Evolutionary conservation across 352 stramenopile genomes (phyloP).

Genomic region (Blastocystis sp.): DNA sequence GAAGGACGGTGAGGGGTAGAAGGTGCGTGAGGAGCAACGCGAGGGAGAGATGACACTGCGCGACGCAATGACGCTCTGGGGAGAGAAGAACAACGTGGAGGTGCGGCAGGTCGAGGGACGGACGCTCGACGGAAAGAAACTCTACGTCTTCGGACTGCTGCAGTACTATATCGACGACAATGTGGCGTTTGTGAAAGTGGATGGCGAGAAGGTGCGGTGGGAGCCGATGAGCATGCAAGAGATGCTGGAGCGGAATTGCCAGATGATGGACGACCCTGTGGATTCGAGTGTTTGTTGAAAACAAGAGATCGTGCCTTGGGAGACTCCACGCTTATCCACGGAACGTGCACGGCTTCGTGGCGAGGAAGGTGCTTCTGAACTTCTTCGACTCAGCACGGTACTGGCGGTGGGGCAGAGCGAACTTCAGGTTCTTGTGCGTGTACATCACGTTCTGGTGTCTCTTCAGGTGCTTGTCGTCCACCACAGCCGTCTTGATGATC

Average conservation of each 20-base stretch:
- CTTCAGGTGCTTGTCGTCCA: background rate
- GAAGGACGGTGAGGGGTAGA: slow-evolving; percentile 56
- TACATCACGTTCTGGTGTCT: slow-evolving; percentile 54
- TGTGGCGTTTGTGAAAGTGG: slow-evolving; percentile 67
- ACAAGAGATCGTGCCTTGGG: slow-evolving; percentile 64
- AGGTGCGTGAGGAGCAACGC: background rate
- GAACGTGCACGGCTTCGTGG: slow-evolving; percentile 38
- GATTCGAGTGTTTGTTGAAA: slow-evolving; percentile 24
- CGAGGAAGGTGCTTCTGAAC: slow-evolving; percentile 49
- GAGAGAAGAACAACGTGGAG: slow-evolving; percentile 66
- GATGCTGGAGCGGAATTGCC: background rate
- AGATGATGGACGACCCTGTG: slow-evolving; percentile 1
- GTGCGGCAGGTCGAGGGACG: slow-evolving; percentile 4
- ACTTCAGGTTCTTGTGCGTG: slow-evolving; percentile 47
- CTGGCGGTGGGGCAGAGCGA: slow-evolving; percentile 52
- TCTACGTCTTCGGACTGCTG: background rate
- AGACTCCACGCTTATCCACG: slow-evolving; percentile 75
- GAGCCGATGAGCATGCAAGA: slow-evolving; percentile 37
- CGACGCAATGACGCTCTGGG: slow-evolving; percentile 72
- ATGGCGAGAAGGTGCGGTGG: background rate
- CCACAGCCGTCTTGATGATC: slow-evolving; percentile 56
- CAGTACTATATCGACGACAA: slow-evolving; percentile 35
- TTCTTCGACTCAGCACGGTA: slow-evolving; percentile 55
- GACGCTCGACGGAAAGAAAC: slow-evolving; percentile 14
- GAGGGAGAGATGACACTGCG: slow-evolving; percentile 64